Percentiles rank a stretch among this genome's conserved stretches.
Conservation (phyloP, 2,329 filamentous ascomycete species). For the Blastomyces silverae region DNA sequence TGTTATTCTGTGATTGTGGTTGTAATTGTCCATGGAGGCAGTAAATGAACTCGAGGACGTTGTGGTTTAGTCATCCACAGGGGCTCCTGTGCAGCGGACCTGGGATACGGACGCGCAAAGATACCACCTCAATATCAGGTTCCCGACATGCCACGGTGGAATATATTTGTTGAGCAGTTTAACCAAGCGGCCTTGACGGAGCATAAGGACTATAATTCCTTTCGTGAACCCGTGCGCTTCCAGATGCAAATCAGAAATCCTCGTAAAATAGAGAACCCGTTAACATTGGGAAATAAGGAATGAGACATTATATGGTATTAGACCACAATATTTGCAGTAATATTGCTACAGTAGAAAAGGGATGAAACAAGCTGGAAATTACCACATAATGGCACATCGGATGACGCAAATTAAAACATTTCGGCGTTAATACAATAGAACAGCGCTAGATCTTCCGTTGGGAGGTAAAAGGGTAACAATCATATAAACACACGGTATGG, state of each 20-base stretch:
- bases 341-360: background rate
- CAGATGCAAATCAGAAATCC: background rate
- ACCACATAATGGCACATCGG: background rate
- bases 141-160: background rate
- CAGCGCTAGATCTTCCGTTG: background rate
- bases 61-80: conserved; percentile 1
- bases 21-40: background rate
- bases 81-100: background rate
- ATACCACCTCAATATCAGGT: background rate
- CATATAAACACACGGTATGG: background rate
- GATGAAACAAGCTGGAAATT: background rate
- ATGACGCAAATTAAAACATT: background rate
- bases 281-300: background rate
- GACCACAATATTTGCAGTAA: conserved; percentile 8
- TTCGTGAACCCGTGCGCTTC: background rate
- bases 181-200: background rate
- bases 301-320: background rate
- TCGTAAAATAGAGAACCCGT: background rate
- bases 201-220: background rate
- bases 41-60: background rate
- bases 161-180: background rate
- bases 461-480: background rate
- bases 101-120: background rate
- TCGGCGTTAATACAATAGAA: background rate
- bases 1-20: background rate